These are phyloP conservation scores for Russula emetica DNA, from an alignment of 768 basidiomycete species.

Conservation along the genomic window DNA sequence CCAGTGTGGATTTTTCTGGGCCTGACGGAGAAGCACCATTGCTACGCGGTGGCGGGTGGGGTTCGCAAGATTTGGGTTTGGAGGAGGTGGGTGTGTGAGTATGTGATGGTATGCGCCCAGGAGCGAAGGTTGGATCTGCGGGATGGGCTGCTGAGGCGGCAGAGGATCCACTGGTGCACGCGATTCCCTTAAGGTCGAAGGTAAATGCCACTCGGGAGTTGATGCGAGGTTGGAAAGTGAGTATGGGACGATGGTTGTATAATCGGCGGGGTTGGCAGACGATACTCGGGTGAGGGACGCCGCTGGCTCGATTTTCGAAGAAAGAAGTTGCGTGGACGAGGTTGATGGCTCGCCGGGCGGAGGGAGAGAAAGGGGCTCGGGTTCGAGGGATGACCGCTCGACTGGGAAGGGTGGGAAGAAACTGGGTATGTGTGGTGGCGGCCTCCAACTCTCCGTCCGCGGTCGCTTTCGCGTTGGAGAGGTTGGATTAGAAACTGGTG, in stretches of 20 bases:
- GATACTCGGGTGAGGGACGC: conserved; percentile 42
- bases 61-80: conserved; percentile 46
- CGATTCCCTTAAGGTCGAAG: conserved; percentile 30
- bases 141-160: conserved; percentile 40
- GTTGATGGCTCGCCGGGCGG: conserved; percentile 35
- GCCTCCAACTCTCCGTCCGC: conserved; percentile 53
- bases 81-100: conserved; percentile 61
- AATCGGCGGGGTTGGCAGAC: conserved; percentile 54
- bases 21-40: conserved; percentile 58
- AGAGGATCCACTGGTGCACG: conserved; percentile 18
- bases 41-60: conserved; percentile 71
- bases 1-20: conserved; percentile 59
- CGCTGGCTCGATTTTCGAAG: conserved; percentile 35
- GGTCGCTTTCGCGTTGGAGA: conserved; percentile 56
- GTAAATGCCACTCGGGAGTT: conserved; percentile 67
- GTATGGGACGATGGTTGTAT: conserved; percentile 68
- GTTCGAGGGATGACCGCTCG: conserved; percentile 32
- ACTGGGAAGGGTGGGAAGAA: conserved; percentile 67
- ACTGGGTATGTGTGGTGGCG: conserved; percentile 59
- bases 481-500: conserved; percentile 56
- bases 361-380: conserved; percentile 37
- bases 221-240: conserved; percentile 64
- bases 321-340: conserved; percentile 37
- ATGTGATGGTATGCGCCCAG: conserved; percentile 72
- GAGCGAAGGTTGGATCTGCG: conserved; percentile 60